Evolutionary conservation across 179 eudicot genomes (phyloP), one percentile per base, ranked within the genome.

Genomic region (Vitellaria paradoxa): DNA sequence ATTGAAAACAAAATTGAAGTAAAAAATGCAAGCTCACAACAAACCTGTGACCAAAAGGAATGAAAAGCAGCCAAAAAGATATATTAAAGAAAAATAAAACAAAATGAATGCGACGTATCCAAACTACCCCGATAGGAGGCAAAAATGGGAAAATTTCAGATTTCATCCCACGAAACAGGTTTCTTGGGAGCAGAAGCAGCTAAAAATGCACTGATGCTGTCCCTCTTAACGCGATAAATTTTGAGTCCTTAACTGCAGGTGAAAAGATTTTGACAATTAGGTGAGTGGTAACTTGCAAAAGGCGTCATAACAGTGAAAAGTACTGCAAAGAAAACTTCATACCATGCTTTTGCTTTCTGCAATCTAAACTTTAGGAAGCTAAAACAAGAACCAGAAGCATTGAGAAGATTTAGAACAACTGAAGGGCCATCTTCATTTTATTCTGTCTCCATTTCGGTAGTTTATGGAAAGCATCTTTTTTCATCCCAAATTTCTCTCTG

Each of bases 401-500:
- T 24, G 52, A 46, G 75, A 59, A 73, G 77, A 55, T 78, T 93
- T 78, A 93, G 86, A 96, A 96, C 82, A 96, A 78, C 5, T 86
- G 91, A 86, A 90, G 85, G 23, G 91, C 80, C 93, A 86, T 84
- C 79, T 96, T 96, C 14, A 96, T 87, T 89, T 96, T 96, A 77
- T 96, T 92, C 82, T 94, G 99, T 78, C 91, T 96, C 99, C 99
- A 96, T 84, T 88, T 92, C 0, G 99, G 99, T 61, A 88, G 88
- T 87, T 92, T 91, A 63, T 92, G 83, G 88, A 96, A 96, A 46
- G 92, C 91, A 21, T 76, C 87, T 76, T 90, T 96, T 52, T 87
- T 42, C 98, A 94, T 92, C 74, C 88, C 92, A 55, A 96, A 92
- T 81, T 92, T 96, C 86, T 91, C 97, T 76, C 82, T 87, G 86